Evolutionary conservation across 768 basidiomycete species (phyloP), one percentile per base, ranked within the genome.

Genomic region (Tulasnella sp.): DNA sequence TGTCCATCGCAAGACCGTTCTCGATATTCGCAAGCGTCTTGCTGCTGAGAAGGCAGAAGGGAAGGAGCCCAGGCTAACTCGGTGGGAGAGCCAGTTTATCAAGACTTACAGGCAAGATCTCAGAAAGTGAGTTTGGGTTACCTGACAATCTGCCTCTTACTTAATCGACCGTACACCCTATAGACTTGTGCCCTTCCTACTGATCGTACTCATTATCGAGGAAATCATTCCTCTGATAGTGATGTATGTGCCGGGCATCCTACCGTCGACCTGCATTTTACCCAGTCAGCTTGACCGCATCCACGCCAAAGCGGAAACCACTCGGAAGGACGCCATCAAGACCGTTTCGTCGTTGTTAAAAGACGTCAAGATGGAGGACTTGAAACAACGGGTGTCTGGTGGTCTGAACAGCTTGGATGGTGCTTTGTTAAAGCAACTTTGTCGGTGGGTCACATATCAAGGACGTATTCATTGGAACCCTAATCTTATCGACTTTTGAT

Each of bases 201-300:
- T 91, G 76, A 86, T 93, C 73, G 84, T 92, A 35, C 78, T 91
- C 34, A 78, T 94, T 16, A 81, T 92, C 0, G 93, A 95, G 79
- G 93, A 95, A 79, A 78, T 90, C 39, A 86, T 95, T 71, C 93
- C 93, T 16, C 83, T 95, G 74, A 86, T 94, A 74, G 91, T 91
- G 34, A 86, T 95, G 74, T 94, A 91, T 77, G 88, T 86, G n/a
- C 93, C 93, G 1, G 86, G 85, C 77, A 84, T 92, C 82, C 86
- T 95, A 34, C 93, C 93, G 0, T 94, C 92, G 2, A 94, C 93
- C 0, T 94, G 92, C 77, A 84, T 94, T 70, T 85, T 95, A 5
- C 90, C 93, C 1, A 88, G 90, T 14, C 93, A 95, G 80, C 87
- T 84, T 41, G 78, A 89, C 82, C 81, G 94, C 81, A 83, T 89